Percentiles rank a stretch among this genome's conserved stretches.
These are phyloP conservation scores for Xylaria nigripes DNA, from an alignment of 495 filamentous ascomycete genomes.

Conservation along the genomic window DNA sequence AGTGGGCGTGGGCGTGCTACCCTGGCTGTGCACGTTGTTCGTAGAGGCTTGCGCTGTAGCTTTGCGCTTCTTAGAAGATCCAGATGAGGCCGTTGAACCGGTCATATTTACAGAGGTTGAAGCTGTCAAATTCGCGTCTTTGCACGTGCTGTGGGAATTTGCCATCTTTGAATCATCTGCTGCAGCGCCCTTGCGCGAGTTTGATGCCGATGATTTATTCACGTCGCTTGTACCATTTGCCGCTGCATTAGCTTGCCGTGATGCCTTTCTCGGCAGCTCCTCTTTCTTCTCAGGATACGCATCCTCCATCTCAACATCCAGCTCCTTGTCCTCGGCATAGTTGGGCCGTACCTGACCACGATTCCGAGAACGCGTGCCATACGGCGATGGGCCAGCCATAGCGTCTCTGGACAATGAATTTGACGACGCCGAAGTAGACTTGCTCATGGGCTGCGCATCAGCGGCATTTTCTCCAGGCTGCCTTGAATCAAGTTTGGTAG, in stretches of 20 bases:
- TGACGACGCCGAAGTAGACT: slow-evolving; percentile 34
- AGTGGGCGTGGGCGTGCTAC: slow-evolving; percentile 43
- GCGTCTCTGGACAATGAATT: slow-evolving; percentile 31
- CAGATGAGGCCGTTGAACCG: slow-evolving; percentile 42
- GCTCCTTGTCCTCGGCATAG: slow-evolving; percentile 93
- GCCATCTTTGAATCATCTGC: slow-evolving; percentile 39
- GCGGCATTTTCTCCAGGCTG: slow-evolving; percentile 20
- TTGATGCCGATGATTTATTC: slow-evolving; percentile 30
- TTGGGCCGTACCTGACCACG: slow-evolving; percentile 76
- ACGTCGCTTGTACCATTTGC: slow-evolving; percentile 22
- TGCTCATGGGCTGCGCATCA: slow-evolving; percentile 37
- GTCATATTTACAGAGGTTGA: slow-evolving; percentile 41
- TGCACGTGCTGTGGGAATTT: slow-evolving; percentile 18
- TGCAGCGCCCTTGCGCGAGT: slow-evolving; percentile 36
- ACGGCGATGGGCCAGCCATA: slow-evolving; percentile 50
- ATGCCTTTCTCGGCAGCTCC: slow-evolving; percentile 40
- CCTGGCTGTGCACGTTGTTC: slow-evolving; percentile 22
- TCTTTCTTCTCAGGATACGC: slow-evolving; percentile 41
- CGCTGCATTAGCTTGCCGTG: slow-evolving; percentile 32
- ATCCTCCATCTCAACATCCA: slow-evolving; percentile 70
- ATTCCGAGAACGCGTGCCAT: slow-evolving; percentile 93
- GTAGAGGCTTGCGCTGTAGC: slow-evolving; percentile 39
- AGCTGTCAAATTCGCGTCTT: slow-evolving; percentile 20
- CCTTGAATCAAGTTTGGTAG: slow-evolving; percentile 21
- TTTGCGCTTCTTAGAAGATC: slow-evolving; percentile 68